Base-by-base conservation (phyloP, 2,329 filamentous ascomycete genomes). In the Lasiodiplodia gonubiensis region DNA sequence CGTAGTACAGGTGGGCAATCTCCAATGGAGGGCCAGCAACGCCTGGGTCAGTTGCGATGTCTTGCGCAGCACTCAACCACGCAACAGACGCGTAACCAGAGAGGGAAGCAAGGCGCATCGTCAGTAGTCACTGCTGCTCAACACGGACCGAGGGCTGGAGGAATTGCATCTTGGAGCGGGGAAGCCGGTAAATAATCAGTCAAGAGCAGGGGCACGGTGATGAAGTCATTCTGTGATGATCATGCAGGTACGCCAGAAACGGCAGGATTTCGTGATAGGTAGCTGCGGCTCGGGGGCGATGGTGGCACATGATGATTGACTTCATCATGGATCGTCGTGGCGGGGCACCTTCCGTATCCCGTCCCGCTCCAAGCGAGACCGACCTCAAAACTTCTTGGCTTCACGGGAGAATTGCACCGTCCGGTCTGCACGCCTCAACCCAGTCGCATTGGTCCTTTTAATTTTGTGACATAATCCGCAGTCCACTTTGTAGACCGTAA, bases 1-100 rank as follows among this genome's bases (percentile, higher is more conserved):
- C 82, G 64, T 84, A 80, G 70, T 85, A 86, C 11, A 84, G 74
- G 73, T 86, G 84, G 0, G 82, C 79, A 33, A 84, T 68, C 68
- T 86, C 84, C 7, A 85, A 74, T 16, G 77, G 68, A 14, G 83
- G 82, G 1, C 83, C 84, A 21, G 76, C 74, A 14, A 72, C 69
- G 18, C 77, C 76, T 23, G 78, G 74, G 70, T 83, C 81, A 23
- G 68, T 67, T 25, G 74, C 69, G 12, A 73, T 39, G 18, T 70
- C 23, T 46, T 69, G 68, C 8, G 53, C 65, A 3, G 49, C 6
- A n/a, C 55, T 25, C 33, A 60, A 7, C 27, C 54, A 55, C 12
- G 46, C 33, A 35, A 67, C 30, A 25, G n/a, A 48, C 14, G 52
- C 39, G 30, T 60, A 60, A 7, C 46, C 10, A 30, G 27, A 33